Evolutionary conservation across 208 protist genomes (phyloP).

Genomic region (Leishmania tropica): DNA sequence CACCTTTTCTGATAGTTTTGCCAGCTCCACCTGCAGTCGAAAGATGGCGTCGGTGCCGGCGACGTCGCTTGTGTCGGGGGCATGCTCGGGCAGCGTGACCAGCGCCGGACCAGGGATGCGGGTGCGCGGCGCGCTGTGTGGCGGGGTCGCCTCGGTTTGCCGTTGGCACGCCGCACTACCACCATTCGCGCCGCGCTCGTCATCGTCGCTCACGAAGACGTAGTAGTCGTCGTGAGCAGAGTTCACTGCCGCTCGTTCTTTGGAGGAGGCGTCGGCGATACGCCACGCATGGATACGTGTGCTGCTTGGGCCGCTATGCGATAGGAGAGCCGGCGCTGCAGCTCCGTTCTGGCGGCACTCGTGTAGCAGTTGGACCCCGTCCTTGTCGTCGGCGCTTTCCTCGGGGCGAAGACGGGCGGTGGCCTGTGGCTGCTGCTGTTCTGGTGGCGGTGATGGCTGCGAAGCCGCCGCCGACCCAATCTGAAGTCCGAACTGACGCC

Average conservation of each 20-base stretch:
- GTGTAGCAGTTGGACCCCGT: not conserved
- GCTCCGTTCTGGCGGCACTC: not conserved
- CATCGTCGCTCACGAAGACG: not conserved
- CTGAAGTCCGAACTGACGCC: conserved; percentile 33
- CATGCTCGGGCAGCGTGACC: not conserved
- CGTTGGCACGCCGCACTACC: not conserved
- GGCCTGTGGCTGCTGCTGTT: not conserved
- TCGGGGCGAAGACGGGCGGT: not conserved
- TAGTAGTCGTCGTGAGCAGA: not conserved
- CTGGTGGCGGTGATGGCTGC: not conserved
- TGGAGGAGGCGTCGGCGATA: not conserved
- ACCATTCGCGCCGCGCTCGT: not conserved
- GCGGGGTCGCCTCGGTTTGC: not conserved
- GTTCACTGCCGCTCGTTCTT: not conserved
- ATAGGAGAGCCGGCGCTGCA: not conserved
- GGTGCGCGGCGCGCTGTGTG: not conserved
- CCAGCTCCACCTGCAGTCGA: conserved; percentile 36
- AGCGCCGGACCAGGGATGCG: not conserved
- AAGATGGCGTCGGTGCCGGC: not conserved
- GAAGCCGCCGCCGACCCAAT: not conserved
- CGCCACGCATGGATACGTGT: not conserved
- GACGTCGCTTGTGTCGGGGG: conserved; percentile 1
- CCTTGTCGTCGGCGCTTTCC: not conserved
- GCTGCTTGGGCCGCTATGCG: not conserved
- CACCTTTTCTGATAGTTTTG: conserved; percentile 47